Base-by-base conservation (phyloP, 805 yeast genomes). In the Cyberlindnera mississippiensis region DNA sequence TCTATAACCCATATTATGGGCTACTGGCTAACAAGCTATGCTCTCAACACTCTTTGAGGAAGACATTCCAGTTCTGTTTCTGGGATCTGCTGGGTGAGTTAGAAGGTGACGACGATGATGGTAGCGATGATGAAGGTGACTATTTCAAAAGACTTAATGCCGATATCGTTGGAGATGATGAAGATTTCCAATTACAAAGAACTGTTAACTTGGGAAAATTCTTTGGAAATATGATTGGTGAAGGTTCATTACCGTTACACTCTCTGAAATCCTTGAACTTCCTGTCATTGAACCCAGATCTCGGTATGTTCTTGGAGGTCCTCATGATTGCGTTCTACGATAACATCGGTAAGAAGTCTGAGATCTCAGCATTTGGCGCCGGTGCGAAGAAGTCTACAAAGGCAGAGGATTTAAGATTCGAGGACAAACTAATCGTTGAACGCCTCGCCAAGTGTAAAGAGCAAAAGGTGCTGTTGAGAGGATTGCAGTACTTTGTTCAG, bases 1-100 rank as follows among this genome's bases (percentile, higher is more conserved):
- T 76, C 0, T 90, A 84, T 68, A 93, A 93, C 57, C 97, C 97
- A 3, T 93, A 84, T 60, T 93, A 93, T 61, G 85, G 90, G 0
- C 63, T 85, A 18, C 73, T 93, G 27, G 95, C 95, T 0, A 72
- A 72, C 19, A 85, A 85, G 53, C 63, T 90, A 20, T 85, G 96
- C 55, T 81, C 80, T 24, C 76, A 77, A 17, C 95, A 88, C 52
- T 69, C 80, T 2, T 66, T 85, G 61, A 75, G 85, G 57, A 89
- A 90, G 62, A 78, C 95, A 0, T 83, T 93, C 53, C 97, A 91
- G 58, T 89, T 93, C 59, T 69, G 79, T 53, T 69, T 93, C 31
- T 93, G 98, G 98, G 96, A 93, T 61, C 72, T 80, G 33, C 54
- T 90, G 14, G 80, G 80, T 50, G 86, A 80, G 28, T 67, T 87